A percentile compares a stretch with the other conserved stretches of the same genome.
Conservation (phyloP, 192 early-diverging fungal species). For the Coemansia sp. region DNA sequence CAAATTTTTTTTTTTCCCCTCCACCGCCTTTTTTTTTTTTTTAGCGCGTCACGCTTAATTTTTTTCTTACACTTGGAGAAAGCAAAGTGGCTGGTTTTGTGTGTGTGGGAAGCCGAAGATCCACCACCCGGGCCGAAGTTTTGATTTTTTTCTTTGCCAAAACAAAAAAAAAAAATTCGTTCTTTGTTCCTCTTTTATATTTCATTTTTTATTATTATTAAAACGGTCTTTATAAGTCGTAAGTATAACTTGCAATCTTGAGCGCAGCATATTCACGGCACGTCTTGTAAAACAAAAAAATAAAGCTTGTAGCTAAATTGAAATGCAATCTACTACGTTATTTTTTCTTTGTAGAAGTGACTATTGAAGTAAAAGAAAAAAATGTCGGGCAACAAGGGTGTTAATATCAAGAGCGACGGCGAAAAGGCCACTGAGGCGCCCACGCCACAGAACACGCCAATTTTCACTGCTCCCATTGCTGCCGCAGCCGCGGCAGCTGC, state of each 20-base stretch:
- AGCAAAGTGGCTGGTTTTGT: neutral
- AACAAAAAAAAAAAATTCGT: neutral
- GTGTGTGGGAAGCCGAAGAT: neutral
- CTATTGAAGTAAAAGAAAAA: constrained; percentile 1
- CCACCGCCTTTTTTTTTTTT: neutral
- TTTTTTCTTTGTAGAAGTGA: neutral
- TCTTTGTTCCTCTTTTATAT: neutral
- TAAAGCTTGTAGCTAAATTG: neutral
- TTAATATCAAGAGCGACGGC: constrained; percentile 63
- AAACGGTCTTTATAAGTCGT: neutral
- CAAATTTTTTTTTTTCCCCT: neutral
- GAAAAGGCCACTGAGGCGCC: constrained; percentile 59
- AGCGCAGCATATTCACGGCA: too few species aligned
- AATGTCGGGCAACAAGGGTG: constrained; percentile 48
- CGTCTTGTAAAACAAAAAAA: too few species aligned
- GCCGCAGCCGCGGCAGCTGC: constrained; percentile 35
- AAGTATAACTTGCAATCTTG: neutral
- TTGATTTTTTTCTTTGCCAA: neutral
- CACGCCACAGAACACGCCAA: constrained; percentile 66
- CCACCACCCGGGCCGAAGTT: neutral
- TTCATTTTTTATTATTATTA: neutral
- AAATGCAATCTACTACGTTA: neutral
- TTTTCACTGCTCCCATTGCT: constrained; percentile 58
- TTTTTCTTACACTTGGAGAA: neutral
- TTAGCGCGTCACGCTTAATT: neutral